Conservation (phyloP, 164 flowering plant genomes). For the Saururus chinensis region DNA sequence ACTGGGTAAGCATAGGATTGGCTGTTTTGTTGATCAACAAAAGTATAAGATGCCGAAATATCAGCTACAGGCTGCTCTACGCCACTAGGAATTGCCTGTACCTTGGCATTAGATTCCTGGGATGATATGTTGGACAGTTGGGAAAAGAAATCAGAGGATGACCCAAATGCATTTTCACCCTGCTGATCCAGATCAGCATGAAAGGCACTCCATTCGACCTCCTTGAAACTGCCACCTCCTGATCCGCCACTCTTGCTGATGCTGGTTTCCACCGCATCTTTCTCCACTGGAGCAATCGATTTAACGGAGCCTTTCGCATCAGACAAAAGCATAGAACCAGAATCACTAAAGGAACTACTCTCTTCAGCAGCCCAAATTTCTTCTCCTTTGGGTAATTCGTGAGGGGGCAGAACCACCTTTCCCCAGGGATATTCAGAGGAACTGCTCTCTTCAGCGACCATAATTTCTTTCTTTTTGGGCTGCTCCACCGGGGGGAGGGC, state of each 20-base stretch:
- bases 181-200: constrained; percentile 27
- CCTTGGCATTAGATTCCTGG: constrained; percentile 12
- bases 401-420: background rate
- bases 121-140: constrained; percentile 24
- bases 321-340: constrained; percentile 18
- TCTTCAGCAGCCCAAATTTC: constrained; percentile 11
- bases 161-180: constrained; percentile 36
- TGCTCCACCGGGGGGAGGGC: background rate
- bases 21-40: background rate
- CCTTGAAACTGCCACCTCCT: constrained; percentile 34
- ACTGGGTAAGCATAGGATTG: background rate
- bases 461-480: background rate
- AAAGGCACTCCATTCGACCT: constrained; percentile 79
- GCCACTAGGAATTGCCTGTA: constrained; percentile 7
- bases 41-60: constrained; percentile 12
- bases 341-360: constrained; percentile 15
- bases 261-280: constrained; percentile 10
- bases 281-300: constrained; percentile 10
- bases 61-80: constrained; percentile 9
- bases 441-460: constrained; percentile 8
- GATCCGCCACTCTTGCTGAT: constrained; percentile 21
- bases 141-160: constrained; percentile 61
- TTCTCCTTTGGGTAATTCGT: constrained; percentile 3
- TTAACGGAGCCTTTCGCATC: constrained; percentile 11
- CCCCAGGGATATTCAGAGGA: constrained; percentile 3